Evolutionary conservation across 331 rosid genomes (phyloP).

Genomic region (Arachis monticola): DNA sequence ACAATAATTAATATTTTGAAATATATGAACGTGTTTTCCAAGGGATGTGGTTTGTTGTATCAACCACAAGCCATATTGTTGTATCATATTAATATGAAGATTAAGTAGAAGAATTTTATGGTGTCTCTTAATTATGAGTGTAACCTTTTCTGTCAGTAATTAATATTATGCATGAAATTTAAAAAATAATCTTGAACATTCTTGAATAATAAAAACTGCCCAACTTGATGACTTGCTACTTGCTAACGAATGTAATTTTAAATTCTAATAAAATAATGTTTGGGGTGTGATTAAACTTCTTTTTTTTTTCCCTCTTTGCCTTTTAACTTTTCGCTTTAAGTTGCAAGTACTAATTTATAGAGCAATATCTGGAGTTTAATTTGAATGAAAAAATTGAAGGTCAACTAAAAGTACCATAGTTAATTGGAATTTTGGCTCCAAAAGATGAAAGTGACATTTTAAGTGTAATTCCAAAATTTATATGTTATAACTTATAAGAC

Average conservation of each 20-base stretch:
- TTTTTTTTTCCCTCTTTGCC: not conserved
- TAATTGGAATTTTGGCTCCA: not conserved
- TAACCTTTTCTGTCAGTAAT: not conserved
- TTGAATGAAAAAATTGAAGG: not conserved
- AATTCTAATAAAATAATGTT: not conserved
- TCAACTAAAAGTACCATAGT: not conserved
- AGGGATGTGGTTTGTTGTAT: constrained; percentile 29
- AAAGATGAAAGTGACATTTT: not conserved
- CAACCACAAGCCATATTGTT: not conserved
- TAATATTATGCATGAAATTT: not conserved
- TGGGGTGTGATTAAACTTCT: not conserved
- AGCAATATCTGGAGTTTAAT: not conserved
- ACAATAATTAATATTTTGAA: not conserved
- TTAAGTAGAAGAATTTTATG: not conserved
- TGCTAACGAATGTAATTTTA: too few species aligned
- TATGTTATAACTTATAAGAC: not conserved
- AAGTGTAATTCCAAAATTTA: not conserved
- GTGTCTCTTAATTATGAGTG: constrained; percentile 1
- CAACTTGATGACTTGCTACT: not conserved
- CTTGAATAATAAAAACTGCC: not conserved
- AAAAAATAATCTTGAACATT: not conserved
- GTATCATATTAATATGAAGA: constrained; percentile 1
- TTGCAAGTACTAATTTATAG: not conserved
- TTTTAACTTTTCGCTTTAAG: not conserved
- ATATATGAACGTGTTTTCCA: constrained; percentile 35